Conservation (phyloP, 129 eudicot species). For the Flaveria trinervia region DNA sequence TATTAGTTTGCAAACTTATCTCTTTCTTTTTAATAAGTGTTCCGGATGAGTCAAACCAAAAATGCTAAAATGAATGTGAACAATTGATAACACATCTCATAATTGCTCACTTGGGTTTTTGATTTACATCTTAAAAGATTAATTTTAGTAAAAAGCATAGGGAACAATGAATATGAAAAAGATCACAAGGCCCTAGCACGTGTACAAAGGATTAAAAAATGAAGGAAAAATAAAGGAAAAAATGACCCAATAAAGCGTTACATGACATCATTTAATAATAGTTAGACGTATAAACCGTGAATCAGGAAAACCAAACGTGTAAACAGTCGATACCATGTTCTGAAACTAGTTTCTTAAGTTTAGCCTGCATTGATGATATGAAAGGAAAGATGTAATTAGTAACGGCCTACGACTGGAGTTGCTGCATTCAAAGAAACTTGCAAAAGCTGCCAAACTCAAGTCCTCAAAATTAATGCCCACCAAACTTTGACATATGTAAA, state of each 20-base stretch:
- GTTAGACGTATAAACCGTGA: background rate
- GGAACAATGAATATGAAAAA: background rate
- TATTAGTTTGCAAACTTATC: too few species aligned
- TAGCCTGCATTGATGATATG: background rate
- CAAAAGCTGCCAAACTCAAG: background rate
- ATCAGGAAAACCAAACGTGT: background rate
- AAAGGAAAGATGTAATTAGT: background rate
- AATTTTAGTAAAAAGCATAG: background rate
- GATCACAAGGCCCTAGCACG: background rate
- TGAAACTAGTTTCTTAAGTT: background rate
- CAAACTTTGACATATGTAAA: slow-evolving; percentile 8
- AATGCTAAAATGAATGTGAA: too few species aligned
- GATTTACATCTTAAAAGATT: background rate
- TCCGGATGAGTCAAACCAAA: too few species aligned
- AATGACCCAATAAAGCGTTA: background rate
- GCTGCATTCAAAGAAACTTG: too few species aligned
- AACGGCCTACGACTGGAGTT: background rate
- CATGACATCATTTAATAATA: background rate
- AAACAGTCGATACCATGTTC: background rate
- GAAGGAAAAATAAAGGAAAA: too few species aligned
- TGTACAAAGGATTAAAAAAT: background rate
- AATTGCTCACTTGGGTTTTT: too few species aligned
- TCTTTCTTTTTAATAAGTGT: too few species aligned
- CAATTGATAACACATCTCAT: too few species aligned
- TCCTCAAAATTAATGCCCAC: background rate